Conservation (phyloP, 176 grass and related monocot genomes). For the Eleusine coracana region DNA sequence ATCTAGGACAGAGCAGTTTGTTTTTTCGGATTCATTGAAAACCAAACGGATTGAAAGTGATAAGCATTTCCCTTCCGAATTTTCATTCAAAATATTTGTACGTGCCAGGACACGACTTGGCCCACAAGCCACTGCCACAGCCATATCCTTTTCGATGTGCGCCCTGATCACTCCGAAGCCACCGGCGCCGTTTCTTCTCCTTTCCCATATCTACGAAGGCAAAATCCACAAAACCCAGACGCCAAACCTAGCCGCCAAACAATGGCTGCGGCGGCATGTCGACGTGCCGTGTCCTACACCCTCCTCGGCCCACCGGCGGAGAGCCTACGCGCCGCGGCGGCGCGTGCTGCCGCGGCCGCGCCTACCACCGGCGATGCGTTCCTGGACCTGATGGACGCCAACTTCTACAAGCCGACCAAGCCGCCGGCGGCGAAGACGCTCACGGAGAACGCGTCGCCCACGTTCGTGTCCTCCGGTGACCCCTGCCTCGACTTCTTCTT, state of each 20-base stretch:
- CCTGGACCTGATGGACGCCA: not conserved
- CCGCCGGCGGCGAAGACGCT: conserved; percentile 1
- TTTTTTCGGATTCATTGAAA: no score
- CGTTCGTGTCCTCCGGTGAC: conserved; percentile 46
- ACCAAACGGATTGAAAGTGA: no score
- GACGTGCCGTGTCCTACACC: not conserved
- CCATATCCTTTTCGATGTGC: no score
- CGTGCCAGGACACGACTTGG: no score
- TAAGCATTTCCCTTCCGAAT: no score
- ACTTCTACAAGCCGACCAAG: not conserved
- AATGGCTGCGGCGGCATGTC: conserved; percentile 29
- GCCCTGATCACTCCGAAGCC: not conserved
- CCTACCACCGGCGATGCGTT: conserved; percentile 14
- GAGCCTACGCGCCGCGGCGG: not conserved
- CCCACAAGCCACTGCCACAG: no score
- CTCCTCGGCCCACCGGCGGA: conserved; percentile 47
- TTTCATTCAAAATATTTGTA: no score
- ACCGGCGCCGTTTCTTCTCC: not conserved
- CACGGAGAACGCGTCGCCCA: conserved; percentile 58
- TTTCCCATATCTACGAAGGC: not conserved
- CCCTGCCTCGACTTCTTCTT: conserved; percentile 77
- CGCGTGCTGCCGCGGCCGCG: not conserved
- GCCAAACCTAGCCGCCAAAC: not conserved
- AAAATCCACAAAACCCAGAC: not conserved
- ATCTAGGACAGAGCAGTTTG: no score